A percentile compares a stretch with the other conserved stretches of the same genome.
Evolutionary conservation across 2,329 filamentous ascomycete species (phyloP).

Genomic region (Elsinoe australis): DNA sequence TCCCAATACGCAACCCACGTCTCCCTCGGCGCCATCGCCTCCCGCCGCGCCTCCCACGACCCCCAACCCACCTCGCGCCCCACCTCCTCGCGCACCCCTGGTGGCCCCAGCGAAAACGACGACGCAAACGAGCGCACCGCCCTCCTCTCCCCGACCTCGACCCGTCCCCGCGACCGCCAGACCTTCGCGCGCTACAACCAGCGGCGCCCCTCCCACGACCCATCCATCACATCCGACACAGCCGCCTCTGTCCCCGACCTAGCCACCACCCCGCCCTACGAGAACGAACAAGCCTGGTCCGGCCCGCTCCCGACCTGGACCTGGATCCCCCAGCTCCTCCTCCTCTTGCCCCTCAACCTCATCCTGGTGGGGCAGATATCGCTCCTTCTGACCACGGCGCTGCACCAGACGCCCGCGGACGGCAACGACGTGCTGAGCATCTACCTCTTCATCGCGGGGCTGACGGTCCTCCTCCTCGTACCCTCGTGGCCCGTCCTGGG

Average conservation of each 20-base stretch:
- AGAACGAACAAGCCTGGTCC: slow-evolving; percentile 80
- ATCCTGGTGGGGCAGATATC: slow-evolving; percentile 70
- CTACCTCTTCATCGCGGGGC: slow-evolving; percentile 60
- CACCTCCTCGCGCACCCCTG: slow-evolving; percentile 22
- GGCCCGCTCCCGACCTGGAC: slow-evolving; percentile 69
- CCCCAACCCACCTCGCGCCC: slow-evolving; percentile 10
- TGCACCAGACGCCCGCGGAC: slow-evolving; percentile 77
- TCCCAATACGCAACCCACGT: slow-evolving; percentile 57
- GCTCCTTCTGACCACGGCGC: slow-evolving; percentile 61
- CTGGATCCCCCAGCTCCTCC: slow-evolving; percentile 78
- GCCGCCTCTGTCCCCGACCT: slow-evolving; percentile 23
- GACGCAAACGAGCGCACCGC: slow-evolving; percentile 50
- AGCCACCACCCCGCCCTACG: slow-evolving; percentile 41
- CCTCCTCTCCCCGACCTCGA: slow-evolving; percentile 35
- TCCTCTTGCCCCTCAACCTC: slow-evolving; percentile 69
- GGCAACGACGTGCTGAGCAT: slow-evolving; percentile 65
- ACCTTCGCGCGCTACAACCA: slow-evolving; percentile 21
- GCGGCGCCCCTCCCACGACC: slow-evolving; percentile 18
- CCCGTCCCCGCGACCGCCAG: slow-evolving; percentile 14
- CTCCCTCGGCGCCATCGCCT: slow-evolving; percentile 27
- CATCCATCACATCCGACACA: slow-evolving; percentile 19
- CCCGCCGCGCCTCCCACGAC: slow-evolving; percentile 10
- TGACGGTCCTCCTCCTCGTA: slow-evolving; percentile 64
- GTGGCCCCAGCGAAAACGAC: slow-evolving; percentile 35
- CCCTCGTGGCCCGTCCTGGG: slow-evolving; percentile 81